Evolutionary conservation across 176 grass and related monocot species (phyloP), one percentile per base, ranked within the genome.

Genomic region (Thinopyrum elongatum): DNA sequence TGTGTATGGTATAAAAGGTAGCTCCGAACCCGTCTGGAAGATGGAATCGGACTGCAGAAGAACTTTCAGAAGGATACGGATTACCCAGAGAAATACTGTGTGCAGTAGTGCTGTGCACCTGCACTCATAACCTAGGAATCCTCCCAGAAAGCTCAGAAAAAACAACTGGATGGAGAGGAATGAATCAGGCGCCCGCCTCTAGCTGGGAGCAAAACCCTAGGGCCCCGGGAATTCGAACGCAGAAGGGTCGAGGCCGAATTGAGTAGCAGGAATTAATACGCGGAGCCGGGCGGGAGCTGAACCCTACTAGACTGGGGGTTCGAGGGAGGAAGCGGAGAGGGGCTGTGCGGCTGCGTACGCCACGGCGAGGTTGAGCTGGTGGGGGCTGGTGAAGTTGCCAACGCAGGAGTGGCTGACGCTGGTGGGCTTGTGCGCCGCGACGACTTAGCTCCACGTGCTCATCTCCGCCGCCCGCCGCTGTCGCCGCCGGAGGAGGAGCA

Each of bases 401-500:
- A 98, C 93, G 77, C 93, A 98, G 77, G 96, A 98, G 92, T 95
- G 90, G 65, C 86, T 95, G 84, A 94, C 97, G 92, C 88, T 98
- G 65, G 97, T 98, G 23, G 97, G 97, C 94, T 95, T 98, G 82
- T 95, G 97, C 75, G 97, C 97, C 88, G 97, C 92, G 14, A 94
- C 97, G 23, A 95, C 97, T 82, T 98, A 95, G 94, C 94, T 98
- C 97, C 97, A 98, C 26, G 94, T 85, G 92, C 97, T 98, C 97
- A 98, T 98, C 86, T 66, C 73, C 41, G 41, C 41, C 41, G 41
- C 41, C 41, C 41, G 87, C 85, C 26, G 59, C 66, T 86, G 71
- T 39, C 80, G 59, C 76, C 78, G 44, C 7, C 42, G 49, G 68
- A 34, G 78, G 36, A 68, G 61, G 65, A 39, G 38, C 38, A 78